These are phyloP conservation scores for Ustilago xerochloae DNA, from an alignment of 1,284 basidiomycete species.

Conservation along the genomic window DNA sequence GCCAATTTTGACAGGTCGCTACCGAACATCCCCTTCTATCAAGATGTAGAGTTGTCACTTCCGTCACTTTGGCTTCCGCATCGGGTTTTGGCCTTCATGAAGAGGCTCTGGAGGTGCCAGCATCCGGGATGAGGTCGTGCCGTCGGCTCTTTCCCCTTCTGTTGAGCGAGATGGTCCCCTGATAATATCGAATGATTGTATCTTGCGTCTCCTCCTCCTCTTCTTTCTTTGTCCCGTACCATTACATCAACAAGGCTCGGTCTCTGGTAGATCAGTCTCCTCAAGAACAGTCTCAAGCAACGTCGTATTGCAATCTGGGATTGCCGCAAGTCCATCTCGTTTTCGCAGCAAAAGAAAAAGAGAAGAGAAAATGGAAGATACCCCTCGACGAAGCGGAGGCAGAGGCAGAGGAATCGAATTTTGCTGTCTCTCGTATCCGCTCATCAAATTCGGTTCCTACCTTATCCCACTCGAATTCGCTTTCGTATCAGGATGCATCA, in stretches of 20 bases:
- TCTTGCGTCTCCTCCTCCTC: neutral
- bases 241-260: constrained; percentile 3
- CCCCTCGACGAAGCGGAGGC: neutral
- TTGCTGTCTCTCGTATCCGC: constrained; percentile 47
- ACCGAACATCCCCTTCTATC: too few relatives aligned
- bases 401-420: constrained; percentile 36
- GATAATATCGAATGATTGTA: neutral
- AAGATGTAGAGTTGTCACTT: neutral
- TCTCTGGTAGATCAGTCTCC: constrained; percentile 31
- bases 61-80: neutral
- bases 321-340: constrained; percentile 1
- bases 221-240: neutral
- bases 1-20: constrained; percentile 38
- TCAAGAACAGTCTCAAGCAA: neutral
- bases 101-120: too few relatives aligned
- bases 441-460: constrained; percentile 52
- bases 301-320: constrained; percentile 28
- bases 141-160: too few relatives aligned
- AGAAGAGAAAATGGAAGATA: constrained; percentile 4
- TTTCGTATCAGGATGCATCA: constrained; percentile 42
- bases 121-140: too few relatives aligned
- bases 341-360: neutral
- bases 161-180: neutral
- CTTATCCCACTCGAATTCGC: constrained; percentile 47
- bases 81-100: neutral